Evolutionary conservation across 208 protist genomes (phyloP).

Genomic region (Trypanosoma melophagium): DNA sequence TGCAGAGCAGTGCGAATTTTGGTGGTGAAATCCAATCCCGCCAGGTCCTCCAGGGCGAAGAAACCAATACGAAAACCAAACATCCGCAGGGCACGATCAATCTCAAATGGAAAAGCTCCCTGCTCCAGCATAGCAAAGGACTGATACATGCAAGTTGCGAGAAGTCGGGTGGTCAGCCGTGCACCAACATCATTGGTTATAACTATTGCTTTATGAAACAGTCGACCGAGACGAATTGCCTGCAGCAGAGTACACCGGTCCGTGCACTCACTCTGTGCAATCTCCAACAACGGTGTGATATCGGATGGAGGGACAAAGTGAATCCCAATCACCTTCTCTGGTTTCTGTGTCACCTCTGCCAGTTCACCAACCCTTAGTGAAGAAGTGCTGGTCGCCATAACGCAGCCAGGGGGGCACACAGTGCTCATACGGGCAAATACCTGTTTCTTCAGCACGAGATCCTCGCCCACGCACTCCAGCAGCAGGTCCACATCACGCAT

Average conservation of each 20-base stretch:
- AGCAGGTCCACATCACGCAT: constrained; percentile 60
- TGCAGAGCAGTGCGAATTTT: constrained; percentile 13
- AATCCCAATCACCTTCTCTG: constrained; percentile 65
- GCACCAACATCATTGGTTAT: constrained; percentile 66
- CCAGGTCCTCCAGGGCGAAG: constrained; percentile 82
- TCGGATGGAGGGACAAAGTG: constrained; percentile 89
- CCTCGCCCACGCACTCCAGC: constrained; percentile 76
- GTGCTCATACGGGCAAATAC: constrained; percentile 71
- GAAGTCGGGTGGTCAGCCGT: constrained; percentile 72
- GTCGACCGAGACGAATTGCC: constrained; percentile 45
- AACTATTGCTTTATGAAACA: constrained; percentile 73
- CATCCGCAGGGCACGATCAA: constrained; percentile 65
- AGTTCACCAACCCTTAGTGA: constrained; percentile 67
- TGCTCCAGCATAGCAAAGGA: constrained; percentile 83
- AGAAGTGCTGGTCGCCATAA: constrained; percentile 71
- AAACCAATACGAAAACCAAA: constrained; percentile 81
- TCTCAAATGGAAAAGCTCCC: constrained; percentile 72
- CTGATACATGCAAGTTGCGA: constrained; percentile 69
- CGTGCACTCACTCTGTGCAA: constrained; percentile 41
- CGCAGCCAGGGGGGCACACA: constrained; percentile 63
- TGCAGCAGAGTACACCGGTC: constrained; percentile 48
- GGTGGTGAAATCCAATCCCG: constrained; percentile 70
- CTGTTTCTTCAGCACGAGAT: constrained; percentile 58
- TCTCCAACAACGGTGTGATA: constrained; percentile 81
- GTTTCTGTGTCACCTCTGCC: constrained; percentile 48